Base-by-base conservation (phyloP, 352 stramenopile genomes). In the Phytophthora boehmeriae region DNA sequence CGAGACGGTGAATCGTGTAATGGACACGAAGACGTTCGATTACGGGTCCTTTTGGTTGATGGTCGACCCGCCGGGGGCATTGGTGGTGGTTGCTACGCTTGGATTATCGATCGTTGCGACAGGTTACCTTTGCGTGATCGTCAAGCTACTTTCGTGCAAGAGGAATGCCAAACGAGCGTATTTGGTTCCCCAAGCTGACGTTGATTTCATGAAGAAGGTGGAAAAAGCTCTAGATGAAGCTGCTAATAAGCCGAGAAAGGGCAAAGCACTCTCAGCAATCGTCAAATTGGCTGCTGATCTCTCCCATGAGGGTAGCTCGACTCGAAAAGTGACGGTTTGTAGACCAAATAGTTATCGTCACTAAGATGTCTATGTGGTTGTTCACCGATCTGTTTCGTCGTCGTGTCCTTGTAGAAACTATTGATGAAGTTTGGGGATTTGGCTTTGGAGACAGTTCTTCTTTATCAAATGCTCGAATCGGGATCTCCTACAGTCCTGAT, bases 11-110 rank as follows among this genome's bases (percentile, higher is more conserved):
- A 70, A 75, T 28, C 38, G 22, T 11, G 23, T 73, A 39, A 75
- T 69, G 66, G 34, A 65, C 23, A 78, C 65, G 9, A 17, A 50
- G 23, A 38, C 13, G 14, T 67, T 74, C 32, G 69, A 77, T 10
- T 39, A 60, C 17, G 69, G 69, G 0, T 49, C 51, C 0, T 74
- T 77, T 22, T 73, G 68, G 68, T 27, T 65, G 5, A 39, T 71
- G 5, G 46, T 66, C 1, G 46, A 71, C 13, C 38, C 44, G 20
- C 39, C 42, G 1, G 27, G 41, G 20, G 30, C 49, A 1, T n/a
- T 77, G 1, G 43, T 59, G 8, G 17, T 51, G 3, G 34, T 59
- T 14, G 50, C 52, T 30, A 25, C 60, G 0, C 23, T 54, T 28
- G 32, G 42, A 8, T 13, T 63, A 9, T 36, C 34, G 11, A 19